Base-by-base conservation (phyloP, 2,329 filamentous ascomycete genomes). In the Spiromastix sp. region DNA sequence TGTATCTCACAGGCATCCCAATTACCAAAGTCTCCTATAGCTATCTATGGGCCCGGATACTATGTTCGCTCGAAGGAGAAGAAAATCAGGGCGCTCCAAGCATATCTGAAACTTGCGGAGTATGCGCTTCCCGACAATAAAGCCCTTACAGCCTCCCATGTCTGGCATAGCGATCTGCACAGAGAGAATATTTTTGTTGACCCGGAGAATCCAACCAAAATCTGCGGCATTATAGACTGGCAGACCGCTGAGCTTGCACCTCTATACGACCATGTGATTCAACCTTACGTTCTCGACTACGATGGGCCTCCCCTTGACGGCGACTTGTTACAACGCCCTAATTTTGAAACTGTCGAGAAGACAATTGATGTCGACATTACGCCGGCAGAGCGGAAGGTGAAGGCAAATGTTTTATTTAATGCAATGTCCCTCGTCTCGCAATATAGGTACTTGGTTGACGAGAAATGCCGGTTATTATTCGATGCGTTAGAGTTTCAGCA, bases 11-110 rank as follows among this genome's bases (percentile, higher is more conserved):
- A 50, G 4, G 10, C 35, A 2, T 5, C 11, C 3, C 11, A 41
- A 30, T 38, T 60, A 9, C 59, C 58, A 2, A 50, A 46, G 24
- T 55, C 53, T 29, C 48, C 45, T 19, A 32, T 56, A 13, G 49
- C 48, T 2, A 40, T 63, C 16, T 58, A 50, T 40, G 59, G 61
- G 5, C 60, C 57, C 15, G 50, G 49, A 6, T 52, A 51, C 10
- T 65, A 64, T 38, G 37, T 46, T 26, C 52, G 56, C n/a, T 58
- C 47, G 5, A 17, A 11, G 2, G 16, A 25, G 13, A 43, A 35
- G 9, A 47, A 43, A 30, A 43, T 42, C 12, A 55, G 45, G 34
- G 42, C 42, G 11, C 22, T 42, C 12, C 15, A 39, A 12, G 13
- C 15, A 9, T 43, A 43, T 34, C 15, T 39, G 6, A 29, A 32